These are phyloP conservation scores for Globisporangium alternatum DNA, from an alignment of 352 stramenopile species.

Conservation along the genomic window DNA sequence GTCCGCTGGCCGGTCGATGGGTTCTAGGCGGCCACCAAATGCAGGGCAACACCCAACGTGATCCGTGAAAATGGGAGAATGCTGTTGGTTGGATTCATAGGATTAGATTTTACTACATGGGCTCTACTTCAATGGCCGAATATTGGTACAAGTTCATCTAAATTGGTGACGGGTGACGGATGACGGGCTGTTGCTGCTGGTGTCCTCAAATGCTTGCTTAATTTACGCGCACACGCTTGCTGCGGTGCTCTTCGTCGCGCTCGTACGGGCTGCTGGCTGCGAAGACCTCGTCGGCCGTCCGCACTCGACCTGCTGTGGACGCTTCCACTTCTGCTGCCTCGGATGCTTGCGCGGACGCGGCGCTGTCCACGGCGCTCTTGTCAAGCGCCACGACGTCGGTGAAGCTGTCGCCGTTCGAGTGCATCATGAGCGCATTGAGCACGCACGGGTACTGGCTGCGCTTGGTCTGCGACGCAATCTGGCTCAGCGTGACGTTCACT, in stretches of 20 bases:
- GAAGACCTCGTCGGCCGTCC: conserved; percentile 4
- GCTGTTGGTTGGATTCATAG: conserved; percentile 3
- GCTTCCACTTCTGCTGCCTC: conserved; percentile 9
- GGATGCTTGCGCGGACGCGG: not conserved
- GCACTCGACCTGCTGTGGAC: conserved; percentile 1
- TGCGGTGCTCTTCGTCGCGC: conserved; percentile 9
- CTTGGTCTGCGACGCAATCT: conserved; percentile 52
- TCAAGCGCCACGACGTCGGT: conserved; percentile 36
- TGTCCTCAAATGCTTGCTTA: not conserved
- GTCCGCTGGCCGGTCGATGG: not conserved
- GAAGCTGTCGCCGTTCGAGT: conserved; percentile 68
- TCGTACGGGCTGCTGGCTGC: conserved; percentile 4
- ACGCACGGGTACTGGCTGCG: conserved; percentile 74
- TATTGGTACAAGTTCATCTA: conserved; percentile 12
- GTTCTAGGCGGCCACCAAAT: no score
- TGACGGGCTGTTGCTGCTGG: no score
- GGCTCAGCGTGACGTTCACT: conserved; percentile 78
- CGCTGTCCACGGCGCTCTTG: conserved; percentile 26
- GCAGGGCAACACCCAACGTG: no score
- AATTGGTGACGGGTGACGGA: not conserved
- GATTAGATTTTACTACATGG: conserved; percentile 6
- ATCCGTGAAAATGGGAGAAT: not conserved
- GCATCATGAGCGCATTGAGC: conserved; percentile 80
- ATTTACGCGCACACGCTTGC: conserved; percentile 19
- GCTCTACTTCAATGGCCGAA: conserved; percentile 1